Base-by-base conservation (phyloP, 2,329 filamentous ascomycete genomes). In the Metarhizium guizhouense region DNA sequence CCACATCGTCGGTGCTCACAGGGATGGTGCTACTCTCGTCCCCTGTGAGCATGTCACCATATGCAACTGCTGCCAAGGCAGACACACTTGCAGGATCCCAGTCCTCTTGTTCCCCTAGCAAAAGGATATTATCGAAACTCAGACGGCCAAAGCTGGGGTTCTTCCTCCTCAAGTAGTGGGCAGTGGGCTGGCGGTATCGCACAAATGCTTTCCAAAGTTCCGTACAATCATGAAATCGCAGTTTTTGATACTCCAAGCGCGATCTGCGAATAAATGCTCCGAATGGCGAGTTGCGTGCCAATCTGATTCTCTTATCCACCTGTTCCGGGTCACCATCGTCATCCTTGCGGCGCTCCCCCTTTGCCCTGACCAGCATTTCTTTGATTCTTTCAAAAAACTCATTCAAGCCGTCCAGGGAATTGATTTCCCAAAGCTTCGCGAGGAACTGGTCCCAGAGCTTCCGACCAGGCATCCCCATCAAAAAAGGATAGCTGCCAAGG, bases 381-480 rank as follows among this genome's bases (percentile, higher is more conserved):
- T 75, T 71, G 16, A 87, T 76, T 25, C 74, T 74, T 34, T 80
- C 78, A 65, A 95, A 89, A 68, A 95, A 93, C 2, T 77, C 75
- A 64, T 92, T 84, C n/a, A 97, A 73, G 0, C 85, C 82, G 71
- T 97, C 83, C 11, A 95, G 80, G 20, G 87, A 93, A 65, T 92
- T 84, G 61, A 97, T 83, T 16, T 80, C 78, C 93, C 94, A 97
- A 29, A 97, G 74, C 59, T 85, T 86, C 55, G 83, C 81, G 13
- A 97, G 78, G 56, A 96, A 89, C 2, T 87, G 75, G 66, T 97
- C 91, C 84, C 92, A 94, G n/a, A 96, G 73, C n/a, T 82, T 86
- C 51, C 88, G 81, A 3, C 90, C 90, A 0, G 90, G 87, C 56
- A 90, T 73, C 42, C 78, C 77, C 62, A 76, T 74, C 30, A 78